A percentile compares a stretch with the other conserved stretches of the same genome.
Evolutionary conservation across 805 yeast genomes (phyloP).

Genomic region (Wickerhamomyces rabaulensis): DNA sequence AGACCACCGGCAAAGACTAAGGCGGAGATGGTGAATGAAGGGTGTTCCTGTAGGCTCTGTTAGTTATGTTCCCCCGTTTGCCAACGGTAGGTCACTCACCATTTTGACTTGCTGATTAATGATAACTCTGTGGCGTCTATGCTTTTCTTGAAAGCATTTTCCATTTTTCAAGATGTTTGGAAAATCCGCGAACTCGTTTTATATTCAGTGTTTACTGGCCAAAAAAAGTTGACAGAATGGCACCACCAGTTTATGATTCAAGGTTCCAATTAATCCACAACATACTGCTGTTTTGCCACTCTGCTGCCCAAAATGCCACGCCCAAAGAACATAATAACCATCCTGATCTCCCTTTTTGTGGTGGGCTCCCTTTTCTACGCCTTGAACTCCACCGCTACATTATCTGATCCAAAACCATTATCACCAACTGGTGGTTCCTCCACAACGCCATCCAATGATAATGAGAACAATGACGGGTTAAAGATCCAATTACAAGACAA

Average conservation of each 20-base stretch:
- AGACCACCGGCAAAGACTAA: conserved; percentile 66
- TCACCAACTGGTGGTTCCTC: conserved; percentile 27
- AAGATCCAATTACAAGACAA: neutral
- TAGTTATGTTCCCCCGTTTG: too few relatives aligned
- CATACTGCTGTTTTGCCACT: too few relatives aligned
- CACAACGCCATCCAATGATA: neutral
- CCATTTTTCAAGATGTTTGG: too few relatives aligned
- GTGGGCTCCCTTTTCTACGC: neutral
- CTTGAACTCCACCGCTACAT: conserved; percentile 6
- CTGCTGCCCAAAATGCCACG: neutral
- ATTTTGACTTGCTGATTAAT: neutral
- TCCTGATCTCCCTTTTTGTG: conserved; percentile 7
- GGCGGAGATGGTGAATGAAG: conserved; percentile 66
- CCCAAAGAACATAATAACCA: neutral
- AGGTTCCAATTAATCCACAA: too few relatives aligned
- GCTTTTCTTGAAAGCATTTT: too few relatives aligned
- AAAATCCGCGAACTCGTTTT: neutral
- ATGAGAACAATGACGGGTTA: neutral
- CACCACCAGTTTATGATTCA: too few relatives aligned
- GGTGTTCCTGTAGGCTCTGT: conserved; percentile 59
- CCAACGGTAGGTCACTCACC: too few relatives aligned
- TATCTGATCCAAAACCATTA: conserved; percentile 24
- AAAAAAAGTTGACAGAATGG: too few relatives aligned
- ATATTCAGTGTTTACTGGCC: too few relatives aligned
- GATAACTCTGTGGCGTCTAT: too few relatives aligned